Evolutionary conservation across 345 rosid genomes (phyloP), one percentile per base, ranked within the genome.

Genomic region (Hibiscus tridactylites): DNA sequence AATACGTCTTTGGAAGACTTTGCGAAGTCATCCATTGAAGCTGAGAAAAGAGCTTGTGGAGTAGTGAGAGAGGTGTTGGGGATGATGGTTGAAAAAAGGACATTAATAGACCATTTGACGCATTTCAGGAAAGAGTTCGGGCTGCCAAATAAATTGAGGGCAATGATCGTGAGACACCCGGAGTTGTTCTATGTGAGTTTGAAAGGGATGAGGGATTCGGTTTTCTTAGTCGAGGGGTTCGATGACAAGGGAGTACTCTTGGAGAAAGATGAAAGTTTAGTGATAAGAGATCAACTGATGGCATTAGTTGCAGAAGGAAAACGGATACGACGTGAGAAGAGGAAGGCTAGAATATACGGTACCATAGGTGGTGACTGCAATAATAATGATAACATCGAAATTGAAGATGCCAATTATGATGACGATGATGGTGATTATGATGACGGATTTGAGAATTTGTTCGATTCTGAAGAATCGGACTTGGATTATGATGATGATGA

Each of bases 111-210:
- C 61, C 96, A 93, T 74, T 78, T 93, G 83, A 89, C 97, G 15
- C 97, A 89, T 80, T 91, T 93, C 77, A 84, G 98, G 82, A 88
- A 89, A 49, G 98, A 93, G 61, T 89, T 89, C 53, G 82, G 82
- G 21, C 82, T 93, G 2, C 80, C 97, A 10, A 91, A 91, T 68
- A 86, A 89, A 84, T 63, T 89, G 82, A 85, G 93, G 82, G 84
- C 82, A 0, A 77, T 93, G 94, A 75, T 91, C 37, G 74, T 85
- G 66, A 86, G 98, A 73, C 98, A 91, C 75, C 97, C 96, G 2
- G 97, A 91, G 74, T 70, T 93, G 60, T 91, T 93, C 80, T 93
- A 93, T 35, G 86, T 89, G 46, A 91, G 97, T 70, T 52, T 88
- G 79, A 93, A 93, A 79, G 96, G 98, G 2, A 68, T 80, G 5